Percentiles rank a stretch among this genome's conserved stretches.
phyloP scores from a whole-genome alignment of 805 yeast species.

The Starmera amethionina region DNA sequence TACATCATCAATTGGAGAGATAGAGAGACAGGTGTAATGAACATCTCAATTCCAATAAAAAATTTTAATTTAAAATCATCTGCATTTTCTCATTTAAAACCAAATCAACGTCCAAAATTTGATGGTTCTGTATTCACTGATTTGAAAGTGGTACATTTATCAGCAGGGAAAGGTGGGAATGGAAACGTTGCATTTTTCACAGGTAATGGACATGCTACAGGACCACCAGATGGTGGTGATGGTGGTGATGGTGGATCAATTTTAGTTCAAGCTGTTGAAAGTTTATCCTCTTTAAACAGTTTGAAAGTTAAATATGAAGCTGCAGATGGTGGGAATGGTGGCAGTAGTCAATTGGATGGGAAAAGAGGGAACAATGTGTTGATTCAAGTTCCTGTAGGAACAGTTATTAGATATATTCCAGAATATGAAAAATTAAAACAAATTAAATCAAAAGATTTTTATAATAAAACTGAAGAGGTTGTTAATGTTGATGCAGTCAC shows the following conservation, averaged over 20 bases:
- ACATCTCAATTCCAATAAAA: not conserved
- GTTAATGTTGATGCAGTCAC: constrained; percentile 25
- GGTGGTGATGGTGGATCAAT: constrained; percentile 92
- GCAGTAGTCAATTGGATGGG: constrained; percentile 77
- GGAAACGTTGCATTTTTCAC: constrained; percentile 81
- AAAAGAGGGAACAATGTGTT: constrained; percentile 68
- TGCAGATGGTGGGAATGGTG: constrained; percentile 62
- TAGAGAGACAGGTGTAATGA: not conserved
- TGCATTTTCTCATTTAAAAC: constrained; percentile 25
- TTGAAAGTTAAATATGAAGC: constrained; percentile 63
- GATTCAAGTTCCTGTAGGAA: constrained; percentile 87
- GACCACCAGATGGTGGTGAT: constrained; percentile 99
- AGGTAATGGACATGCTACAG: constrained; percentile 75
- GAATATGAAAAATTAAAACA: constrained; percentile 41
- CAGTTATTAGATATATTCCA: constrained; percentile 78
- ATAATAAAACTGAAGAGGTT: constrained; percentile 8
- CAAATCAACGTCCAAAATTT: constrained; percentile 33
- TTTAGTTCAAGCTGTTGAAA: constrained; percentile 71
- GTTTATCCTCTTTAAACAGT: constrained; percentile 61
- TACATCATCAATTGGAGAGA: not conserved
- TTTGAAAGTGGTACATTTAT: constrained; percentile 52
- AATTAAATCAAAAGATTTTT: constrained; percentile 4
- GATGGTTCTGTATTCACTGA: constrained; percentile 45
- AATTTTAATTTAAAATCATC: constrained; percentile 17
- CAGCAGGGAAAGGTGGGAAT: constrained; percentile 82